A percentile compares a stretch with the other conserved stretches of the same genome.
Conservation (phyloP, 2,329 filamentous ascomycete species). For the Talaromyces amestolkiae region DNA sequence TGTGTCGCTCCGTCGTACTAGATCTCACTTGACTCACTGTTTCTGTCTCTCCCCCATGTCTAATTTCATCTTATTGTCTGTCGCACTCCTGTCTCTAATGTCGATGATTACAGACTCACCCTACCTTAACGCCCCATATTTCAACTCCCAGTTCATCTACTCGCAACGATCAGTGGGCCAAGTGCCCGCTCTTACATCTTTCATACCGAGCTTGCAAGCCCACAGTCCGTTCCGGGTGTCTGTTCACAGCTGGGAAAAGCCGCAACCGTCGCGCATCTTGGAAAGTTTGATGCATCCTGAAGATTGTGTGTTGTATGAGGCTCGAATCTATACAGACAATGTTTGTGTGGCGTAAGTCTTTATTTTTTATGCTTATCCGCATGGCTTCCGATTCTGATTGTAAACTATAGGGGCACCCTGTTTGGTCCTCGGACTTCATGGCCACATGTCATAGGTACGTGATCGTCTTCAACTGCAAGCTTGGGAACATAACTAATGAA, state of each 20-base stretch:
- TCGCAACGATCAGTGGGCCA: slow-evolving; percentile 38
- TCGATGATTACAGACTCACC: slow-evolving; percentile 45
- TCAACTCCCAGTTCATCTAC: slow-evolving; percentile 38
- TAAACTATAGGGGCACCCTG: slow-evolving; percentile 50
- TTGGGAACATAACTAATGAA: neutral
- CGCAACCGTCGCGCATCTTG: slow-evolving; percentile 58
- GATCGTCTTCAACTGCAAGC: neutral
- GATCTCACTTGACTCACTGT: neutral
- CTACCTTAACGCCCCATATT: slow-evolving; percentile 33
- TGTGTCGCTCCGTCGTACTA: neutral
- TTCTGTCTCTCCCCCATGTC: too few relatives aligned
- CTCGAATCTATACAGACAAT: slow-evolving; percentile 68
- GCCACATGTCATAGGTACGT: slow-evolving; percentile 54
- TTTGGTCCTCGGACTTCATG: slow-evolving; percentile 53
- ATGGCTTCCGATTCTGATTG: neutral
- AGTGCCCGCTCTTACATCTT: slow-evolving; percentile 68
- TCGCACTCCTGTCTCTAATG: too few relatives aligned
- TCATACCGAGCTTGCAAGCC: slow-evolving; percentile 62
- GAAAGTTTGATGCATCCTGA: slow-evolving; percentile 56
- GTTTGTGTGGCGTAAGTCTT: slow-evolving; percentile 57
- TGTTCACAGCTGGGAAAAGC: slow-evolving; percentile 69
- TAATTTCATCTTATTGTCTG: too few relatives aligned
- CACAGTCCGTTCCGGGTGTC: slow-evolving; percentile 67
- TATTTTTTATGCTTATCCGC: neutral
- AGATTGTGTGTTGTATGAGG: slow-evolving; percentile 61